Evolutionary conservation across 192 early-diverging fungal genomes (phyloP).

Genomic region (Jimgerdemannia lactiflua): DNA sequence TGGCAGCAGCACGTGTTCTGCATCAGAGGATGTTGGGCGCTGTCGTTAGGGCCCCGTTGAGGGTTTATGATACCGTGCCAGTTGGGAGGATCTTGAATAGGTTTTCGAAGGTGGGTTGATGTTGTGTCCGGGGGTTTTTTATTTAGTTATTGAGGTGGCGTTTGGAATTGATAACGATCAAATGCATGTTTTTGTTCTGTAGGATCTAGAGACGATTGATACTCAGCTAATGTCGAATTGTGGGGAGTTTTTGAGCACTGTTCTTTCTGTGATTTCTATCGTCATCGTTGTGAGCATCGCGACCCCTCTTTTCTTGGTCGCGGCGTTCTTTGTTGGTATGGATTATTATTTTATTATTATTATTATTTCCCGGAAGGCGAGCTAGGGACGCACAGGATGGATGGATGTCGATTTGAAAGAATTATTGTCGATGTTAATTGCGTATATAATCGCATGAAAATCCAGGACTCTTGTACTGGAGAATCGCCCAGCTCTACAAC

Average conservation of each 20-base stretch:
- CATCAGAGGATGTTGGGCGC: constrained; percentile 51
- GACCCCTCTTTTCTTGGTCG: constrained; percentile 36
- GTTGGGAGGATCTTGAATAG: constrained; percentile 77
- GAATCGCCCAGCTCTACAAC: constrained; percentile 66
- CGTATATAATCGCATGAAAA: constrained; percentile 2
- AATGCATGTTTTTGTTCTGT: background rate
- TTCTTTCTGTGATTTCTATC: constrained; percentile 11
- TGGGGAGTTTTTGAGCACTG: constrained; percentile 11
- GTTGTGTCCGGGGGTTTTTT: background rate
- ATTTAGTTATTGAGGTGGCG: no score
- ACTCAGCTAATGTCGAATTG: constrained; percentile 17
- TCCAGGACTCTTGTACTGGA: constrained; percentile 46
- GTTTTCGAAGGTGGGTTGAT: constrained; percentile 47
- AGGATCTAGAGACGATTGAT: constrained; percentile 55
- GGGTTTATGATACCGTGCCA: constrained; percentile 72
- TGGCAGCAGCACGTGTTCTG: constrained; percentile 52
- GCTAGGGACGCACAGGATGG: background rate
- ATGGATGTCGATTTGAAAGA: no score
- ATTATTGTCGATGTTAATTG: background rate
- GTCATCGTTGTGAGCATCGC: constrained; percentile 31
- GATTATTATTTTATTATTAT: background rate
- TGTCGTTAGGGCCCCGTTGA: constrained; percentile 62
- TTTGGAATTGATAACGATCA: background rate
- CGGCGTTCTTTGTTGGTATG: constrained; percentile 32
- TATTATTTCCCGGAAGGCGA: background rate